Percentiles rank a stretch among this genome's conserved stretches.
These are phyloP conservation scores for Aspergillus quadrilineatus DNA, from an alignment of 2,329 filamentous ascomycete species.

Conservation along the genomic window DNA sequence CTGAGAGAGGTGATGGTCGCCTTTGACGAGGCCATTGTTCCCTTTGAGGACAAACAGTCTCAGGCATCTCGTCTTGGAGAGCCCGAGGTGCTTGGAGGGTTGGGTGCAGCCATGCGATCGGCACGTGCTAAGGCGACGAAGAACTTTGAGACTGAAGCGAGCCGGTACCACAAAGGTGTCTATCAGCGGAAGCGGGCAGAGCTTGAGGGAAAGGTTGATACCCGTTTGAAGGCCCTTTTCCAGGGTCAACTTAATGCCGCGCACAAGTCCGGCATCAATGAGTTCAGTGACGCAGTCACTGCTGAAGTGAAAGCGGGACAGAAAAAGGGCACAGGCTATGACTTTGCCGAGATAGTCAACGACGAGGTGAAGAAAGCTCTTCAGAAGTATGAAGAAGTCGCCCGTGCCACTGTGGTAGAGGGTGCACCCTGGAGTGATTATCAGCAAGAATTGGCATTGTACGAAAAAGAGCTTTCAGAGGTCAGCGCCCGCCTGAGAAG, in stretches of 20 bases:
- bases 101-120: constrained; percentile 71
- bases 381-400: constrained; percentile 72
- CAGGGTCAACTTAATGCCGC: constrained; percentile 82
- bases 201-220: constrained; percentile 81
- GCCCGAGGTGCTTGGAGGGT: constrained; percentile 67
- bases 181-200: constrained; percentile 83
- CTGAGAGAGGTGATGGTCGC: constrained; percentile 78
- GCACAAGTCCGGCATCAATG: constrained; percentile 80
- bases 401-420: constrained; percentile 70
- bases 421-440: constrained; percentile 87
- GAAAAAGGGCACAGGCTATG: constrained; percentile 85
- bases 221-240: constrained; percentile 83
- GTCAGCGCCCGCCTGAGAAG: constrained; percentile 81
- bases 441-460: constrained; percentile 73
- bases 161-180: constrained; percentile 94
- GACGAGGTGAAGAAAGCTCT: constrained; percentile 76
- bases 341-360: constrained; percentile 91
- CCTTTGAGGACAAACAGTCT: constrained; percentile 82
- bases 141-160: constrained; percentile 86
- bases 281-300: constrained; percentile 87
- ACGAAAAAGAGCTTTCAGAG: constrained; percentile 87
- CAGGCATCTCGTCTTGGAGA: constrained; percentile 72
- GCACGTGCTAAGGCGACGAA: constrained; percentile 72
- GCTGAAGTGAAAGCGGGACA: constrained; percentile 85
- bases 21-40: constrained; percentile 78